Evolutionary conservation across 805 yeast species (phyloP).

Genomic region (Lipomyces chichibuensis): DNA sequence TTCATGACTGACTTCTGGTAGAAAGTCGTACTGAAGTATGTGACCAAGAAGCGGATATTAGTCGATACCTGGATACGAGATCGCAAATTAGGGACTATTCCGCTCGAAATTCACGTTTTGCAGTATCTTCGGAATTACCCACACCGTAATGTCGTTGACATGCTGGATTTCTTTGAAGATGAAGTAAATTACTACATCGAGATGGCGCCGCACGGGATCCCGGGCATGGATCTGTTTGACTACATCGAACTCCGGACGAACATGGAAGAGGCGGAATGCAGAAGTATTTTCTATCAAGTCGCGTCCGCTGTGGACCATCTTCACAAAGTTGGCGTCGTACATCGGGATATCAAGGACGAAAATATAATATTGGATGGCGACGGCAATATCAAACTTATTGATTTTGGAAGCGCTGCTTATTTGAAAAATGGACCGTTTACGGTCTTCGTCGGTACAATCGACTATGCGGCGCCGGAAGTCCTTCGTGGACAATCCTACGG

Average conservation of each 20-base stretch:
- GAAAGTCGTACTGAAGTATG: conserved; percentile 80
- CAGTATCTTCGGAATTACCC: conserved; percentile 65
- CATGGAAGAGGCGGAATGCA: conserved; percentile 79
- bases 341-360: conserved; percentile 94
- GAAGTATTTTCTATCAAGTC: conserved; percentile 75
- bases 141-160: conserved; percentile 83
- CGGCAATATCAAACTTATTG: conserved; percentile 82
- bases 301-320: conserved; percentile 78
- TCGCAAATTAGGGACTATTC: conserved; percentile 86
- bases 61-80: conserved; percentile 99
- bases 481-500: conserved; percentile 83
- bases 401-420: conserved; percentile 94
- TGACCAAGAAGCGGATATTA: conserved; percentile 86
- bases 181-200: conserved; percentile 86
- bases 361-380: conserved; percentile 80
- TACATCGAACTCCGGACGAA: conserved; percentile 81
- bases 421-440: conserved; percentile 91
- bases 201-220: conserved; percentile 85
- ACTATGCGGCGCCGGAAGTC: conserved; percentile 97
- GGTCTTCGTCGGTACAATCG: conserved; percentile 92
- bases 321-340: conserved; percentile 85
- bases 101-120: conserved; percentile 94
- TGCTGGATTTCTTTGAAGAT: conserved; percentile 93
- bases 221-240: conserved; percentile 92
- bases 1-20: conserved; percentile 51